Base-by-base conservation (phyloP, 1,139 yeast genomes). In the Eremothecium cymbalariae region DNA sequence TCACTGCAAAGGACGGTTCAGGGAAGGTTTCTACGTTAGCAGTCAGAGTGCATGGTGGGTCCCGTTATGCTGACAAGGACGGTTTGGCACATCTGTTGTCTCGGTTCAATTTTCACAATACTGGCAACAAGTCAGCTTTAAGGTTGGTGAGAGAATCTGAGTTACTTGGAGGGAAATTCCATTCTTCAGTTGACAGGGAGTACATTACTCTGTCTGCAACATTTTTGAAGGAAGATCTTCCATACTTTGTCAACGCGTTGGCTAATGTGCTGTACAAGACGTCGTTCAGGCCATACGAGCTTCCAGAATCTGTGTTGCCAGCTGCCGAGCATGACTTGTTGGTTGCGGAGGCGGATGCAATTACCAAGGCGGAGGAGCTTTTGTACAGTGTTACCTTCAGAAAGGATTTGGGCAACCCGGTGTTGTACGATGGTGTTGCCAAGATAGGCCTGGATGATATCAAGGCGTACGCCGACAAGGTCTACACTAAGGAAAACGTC, bases 61-160 rank as follows among this genome's bases (percentile, higher is more conserved):
- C 96, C 42, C 82, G 93, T 60, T 70, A 74, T 51, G 71, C 78
- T 39, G 62, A 74, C 33, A 74, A 77, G 59, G 77, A 86, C 43
- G 98, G 98, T 63, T 65, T 80, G 45, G 71, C 97, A 33, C 97
- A 90, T 63, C 66, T 86, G 49, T 72, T 88, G 55, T 76, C 93
- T 53, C 76, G 86, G 63, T 86, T 75, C 63, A 80, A 80, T 54
- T 90, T 81, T 70, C 75, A 83, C 62, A 81, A 82, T 70, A 86
- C 95, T 44, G 70, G 71, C 46, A 62, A 75, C 51, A 85, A 86
- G 63, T 81, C 95, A 22, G 95, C 94, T 20, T 72, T 90, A 59
- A 83, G 98, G 68, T 71, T 88, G 56, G 82, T 88, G 54, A 82
- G 98, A 65, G 98, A 93, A 67, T 68, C 90, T 38, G 99, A 93